Conservation (phyloP, 1,284 basidiomycete genomes). For the Ceratobasidium sp. region DNA sequence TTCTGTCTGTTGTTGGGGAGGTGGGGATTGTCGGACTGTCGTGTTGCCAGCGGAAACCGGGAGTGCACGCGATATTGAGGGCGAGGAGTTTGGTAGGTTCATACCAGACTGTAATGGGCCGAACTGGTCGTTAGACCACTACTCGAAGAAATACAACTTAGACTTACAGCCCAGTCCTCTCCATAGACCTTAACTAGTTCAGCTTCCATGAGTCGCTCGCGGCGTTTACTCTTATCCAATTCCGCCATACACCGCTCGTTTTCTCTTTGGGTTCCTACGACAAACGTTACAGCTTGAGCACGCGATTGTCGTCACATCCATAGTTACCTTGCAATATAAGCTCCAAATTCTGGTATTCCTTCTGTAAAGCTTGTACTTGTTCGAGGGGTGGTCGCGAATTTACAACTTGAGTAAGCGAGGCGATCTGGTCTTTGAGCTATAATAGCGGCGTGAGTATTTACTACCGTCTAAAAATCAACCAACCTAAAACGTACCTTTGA, state of each 20-base stretch:
- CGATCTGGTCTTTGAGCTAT: constrained; percentile 44
- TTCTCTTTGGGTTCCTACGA: constrained; percentile 48
- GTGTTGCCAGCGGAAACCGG: constrained; percentile 16
- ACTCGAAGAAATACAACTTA: not conserved
- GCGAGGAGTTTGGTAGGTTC: constrained; percentile 21
- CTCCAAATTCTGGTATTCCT: constrained; percentile 48
- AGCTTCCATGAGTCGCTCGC: constrained; percentile 47
- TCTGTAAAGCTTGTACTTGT: constrained; percentile 47
- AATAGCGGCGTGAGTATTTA: not conserved
- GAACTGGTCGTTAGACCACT: not conserved
- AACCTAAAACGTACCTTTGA: constrained; percentile 13
- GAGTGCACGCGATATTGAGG: constrained; percentile 33
- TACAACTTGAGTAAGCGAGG: constrained; percentile 14
- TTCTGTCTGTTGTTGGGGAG: constrained; percentile 16
- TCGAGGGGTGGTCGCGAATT: constrained; percentile 46
- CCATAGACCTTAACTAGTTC: constrained; percentile 47
- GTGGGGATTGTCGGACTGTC: constrained; percentile 29
- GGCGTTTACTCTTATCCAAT: constrained; percentile 46
- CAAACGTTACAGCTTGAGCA: not conserved
- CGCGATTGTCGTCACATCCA: too few species aligned
- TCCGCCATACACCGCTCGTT: constrained; percentile 50
- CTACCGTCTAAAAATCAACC: not conserved
- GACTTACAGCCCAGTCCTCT: constrained; percentile 47
- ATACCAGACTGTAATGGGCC: constrained; percentile 5
- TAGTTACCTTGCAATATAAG: constrained; percentile 43